Conservation (phyloP, 1,139 yeast genomes). For the Pichia sp. region DNA sequence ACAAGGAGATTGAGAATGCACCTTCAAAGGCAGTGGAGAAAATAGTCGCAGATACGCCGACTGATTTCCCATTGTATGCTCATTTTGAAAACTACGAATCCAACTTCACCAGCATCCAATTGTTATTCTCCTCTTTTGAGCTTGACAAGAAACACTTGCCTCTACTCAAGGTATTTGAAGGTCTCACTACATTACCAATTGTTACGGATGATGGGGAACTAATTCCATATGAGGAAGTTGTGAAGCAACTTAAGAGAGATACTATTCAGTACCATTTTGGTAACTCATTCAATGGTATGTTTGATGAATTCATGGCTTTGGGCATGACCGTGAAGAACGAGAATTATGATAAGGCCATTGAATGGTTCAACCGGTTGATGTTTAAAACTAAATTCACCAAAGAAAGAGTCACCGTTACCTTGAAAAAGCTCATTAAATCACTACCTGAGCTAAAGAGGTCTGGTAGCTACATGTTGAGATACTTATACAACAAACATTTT, state of each 20-base stretch:
- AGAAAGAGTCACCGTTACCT: slow-evolving; percentile 57
- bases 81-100: slow-evolving; percentile 79
- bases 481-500: slow-evolving; percentile 49
- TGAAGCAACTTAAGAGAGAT: slow-evolving; percentile 65
- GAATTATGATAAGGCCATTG: slow-evolving; percentile 61
- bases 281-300: slow-evolving; percentile 53
- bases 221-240: slow-evolving; percentile 67
- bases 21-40: slow-evolving; percentile 24
- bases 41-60: slow-evolving; percentile 37
- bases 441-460: slow-evolving; percentile 76
- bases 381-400: slow-evolving; percentile 65
- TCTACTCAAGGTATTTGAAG: slow-evolving; percentile 58
- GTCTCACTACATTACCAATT: slow-evolving; percentile 68
- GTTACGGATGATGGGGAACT: slow-evolving; percentile 51
- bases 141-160: slow-evolving; percentile 55
- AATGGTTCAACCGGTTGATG: slow-evolving; percentile 67
- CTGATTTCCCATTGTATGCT: slow-evolving; percentile 56
- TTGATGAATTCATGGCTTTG: slow-evolving; percentile 58
- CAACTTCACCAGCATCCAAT: slow-evolving; percentile 66
- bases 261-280: slow-evolving; percentile 53
- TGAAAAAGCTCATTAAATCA: slow-evolving; percentile 70
- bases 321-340: slow-evolving; percentile 54
- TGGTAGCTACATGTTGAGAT: slow-evolving; percentile 65
- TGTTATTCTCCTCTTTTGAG: slow-evolving; percentile 57
- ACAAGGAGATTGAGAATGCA: slow-evolving; percentile 20